These are phyloP conservation scores for Sporothrix phasma DNA, from an alignment of 2,329 filamentous ascomycete species.

Conservation along the genomic window DNA sequence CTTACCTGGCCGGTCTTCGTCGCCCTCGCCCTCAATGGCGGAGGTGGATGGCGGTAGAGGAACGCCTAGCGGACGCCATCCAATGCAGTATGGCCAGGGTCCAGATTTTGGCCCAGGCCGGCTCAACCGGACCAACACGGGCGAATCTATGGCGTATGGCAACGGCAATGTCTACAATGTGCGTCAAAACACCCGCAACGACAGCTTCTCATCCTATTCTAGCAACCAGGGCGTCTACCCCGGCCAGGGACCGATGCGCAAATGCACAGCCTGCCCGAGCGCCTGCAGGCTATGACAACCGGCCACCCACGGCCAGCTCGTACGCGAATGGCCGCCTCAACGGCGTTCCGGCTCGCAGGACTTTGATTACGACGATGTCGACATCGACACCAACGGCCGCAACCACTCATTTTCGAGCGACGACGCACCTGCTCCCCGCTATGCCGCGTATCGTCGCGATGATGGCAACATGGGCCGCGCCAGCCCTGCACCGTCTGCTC, in stretches of 20 bases:
- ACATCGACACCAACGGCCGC: background rate
- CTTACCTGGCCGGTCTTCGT: constrained; percentile 25
- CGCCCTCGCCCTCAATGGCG: constrained; percentile 22
- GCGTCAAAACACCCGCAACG: constrained; percentile 7
- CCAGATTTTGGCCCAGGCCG: constrained; percentile 17
- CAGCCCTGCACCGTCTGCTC: constrained; percentile 26
- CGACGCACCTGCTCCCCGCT: constrained; percentile 4
- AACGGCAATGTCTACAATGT: too few species aligned
- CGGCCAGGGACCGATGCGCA: constrained; percentile 20
- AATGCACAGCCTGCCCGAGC: constrained; percentile 23
- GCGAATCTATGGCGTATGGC: constrained; percentile 18
- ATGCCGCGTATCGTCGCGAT: background rate
- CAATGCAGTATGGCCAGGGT: constrained; percentile 22
- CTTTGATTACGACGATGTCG: background rate
- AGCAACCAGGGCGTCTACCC: constrained; percentile 22
- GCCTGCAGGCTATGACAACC: constrained; percentile 17
- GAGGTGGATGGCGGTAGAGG: constrained; percentile 13
- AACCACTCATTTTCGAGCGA: constrained; percentile 11
- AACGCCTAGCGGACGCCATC: constrained; percentile 20
- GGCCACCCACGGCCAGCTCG: background rate
- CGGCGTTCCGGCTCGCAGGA: background rate
- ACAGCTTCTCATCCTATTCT: background rate
- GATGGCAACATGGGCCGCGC: constrained; percentile 19
- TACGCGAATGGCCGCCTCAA: background rate
- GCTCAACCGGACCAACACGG: constrained; percentile 22